Percentiles rank a stretch among this genome's conserved stretches.
phyloP scores from a whole-genome alignment of 306 rosid genomes.

The Sesbania bispinosa region DNA sequence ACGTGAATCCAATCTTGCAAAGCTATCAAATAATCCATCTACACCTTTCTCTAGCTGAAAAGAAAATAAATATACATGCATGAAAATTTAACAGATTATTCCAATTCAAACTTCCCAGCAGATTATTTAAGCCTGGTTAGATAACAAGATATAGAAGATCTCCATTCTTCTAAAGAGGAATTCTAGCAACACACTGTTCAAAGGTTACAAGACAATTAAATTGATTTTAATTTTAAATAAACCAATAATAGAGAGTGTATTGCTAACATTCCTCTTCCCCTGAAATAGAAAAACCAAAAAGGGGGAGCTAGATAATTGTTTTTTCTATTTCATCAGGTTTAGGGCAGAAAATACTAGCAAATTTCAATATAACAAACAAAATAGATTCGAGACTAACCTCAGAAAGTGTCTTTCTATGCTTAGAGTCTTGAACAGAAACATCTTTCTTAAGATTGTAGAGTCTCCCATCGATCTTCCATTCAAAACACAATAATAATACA shows the following conservation, averaged over 20 bases:
- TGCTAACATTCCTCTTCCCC: not conserved
- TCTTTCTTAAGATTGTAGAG: constrained; percentile 83
- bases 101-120: constrained; percentile 10
- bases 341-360: not conserved
- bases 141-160: not conserved
- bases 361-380: constrained; percentile 1
- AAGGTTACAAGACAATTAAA: not conserved
- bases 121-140: not conserved
- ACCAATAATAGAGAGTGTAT: not conserved
- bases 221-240: too few relatives aligned
- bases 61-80: not conserved
- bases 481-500: constrained; percentile 10
- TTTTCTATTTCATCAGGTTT: not conserved
- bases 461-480: constrained; percentile 81
- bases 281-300: not conserved
- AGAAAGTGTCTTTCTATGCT: constrained; percentile 88
- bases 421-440: constrained; percentile 82
- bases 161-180: not conserved
- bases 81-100: constrained; percentile 3
- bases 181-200: not conserved
- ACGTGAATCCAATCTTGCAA: constrained; percentile 95
- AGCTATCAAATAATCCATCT: constrained; percentile 96
- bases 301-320: not conserved
- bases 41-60: constrained; percentile 97
- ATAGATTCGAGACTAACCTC: constrained; percentile 57